Base-by-base conservation (phyloP, 495 filamentous ascomycete species). In the Lepidopterella palustris region DNA sequence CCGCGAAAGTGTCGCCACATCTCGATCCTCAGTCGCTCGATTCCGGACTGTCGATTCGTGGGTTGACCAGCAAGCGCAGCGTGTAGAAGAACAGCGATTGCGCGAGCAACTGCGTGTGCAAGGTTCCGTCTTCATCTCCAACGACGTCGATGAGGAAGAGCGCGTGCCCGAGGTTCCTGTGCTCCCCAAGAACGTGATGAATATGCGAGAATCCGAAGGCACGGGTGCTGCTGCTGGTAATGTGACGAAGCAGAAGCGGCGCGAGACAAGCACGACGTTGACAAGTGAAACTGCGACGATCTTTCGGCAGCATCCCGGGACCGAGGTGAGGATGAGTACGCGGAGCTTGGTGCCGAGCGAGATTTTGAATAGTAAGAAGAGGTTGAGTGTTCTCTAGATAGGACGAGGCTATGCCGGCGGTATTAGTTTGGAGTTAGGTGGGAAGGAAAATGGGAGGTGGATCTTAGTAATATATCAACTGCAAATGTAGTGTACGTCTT, bases 41-140 rank as follows among this genome's bases (percentile, higher is more conserved):
- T 86, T 84, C 65, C 77, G 82, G 25, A 76, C 75, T 8, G 72
- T 87, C 53, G 73, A 72, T 47, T 81, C 78, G 13, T 87, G 84
- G 84, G 83, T 87, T 2, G 75, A 79, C 63, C 79, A 86, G 59
- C 84, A 86, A 62, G 55, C 72, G 0, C 58, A 58, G 8, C 66
- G 71, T 8, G 23, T 70, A 26, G 67, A 65, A 20, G 60, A 59
- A 28, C 61, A 65, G 49, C 62, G 62, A 50, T 54, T 66, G 10
- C 42, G 53, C 10, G 67, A 69, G 8, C 42, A 57, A 52, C 35
- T 61, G 26, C 60, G 47, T 13, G 25, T 27, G 18, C 20, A 11
- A 13, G 47, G 47, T 24, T 24, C 21, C 1, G 45, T 21, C 2
- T 49, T 21, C n/a, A 10, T 42, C n/a, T 35, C 31, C 26, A 42